Evolutionary conservation across 2,329 filamentous ascomycete species (phyloP).

Genomic region (Sporothrix brunneoviolacea): DNA sequence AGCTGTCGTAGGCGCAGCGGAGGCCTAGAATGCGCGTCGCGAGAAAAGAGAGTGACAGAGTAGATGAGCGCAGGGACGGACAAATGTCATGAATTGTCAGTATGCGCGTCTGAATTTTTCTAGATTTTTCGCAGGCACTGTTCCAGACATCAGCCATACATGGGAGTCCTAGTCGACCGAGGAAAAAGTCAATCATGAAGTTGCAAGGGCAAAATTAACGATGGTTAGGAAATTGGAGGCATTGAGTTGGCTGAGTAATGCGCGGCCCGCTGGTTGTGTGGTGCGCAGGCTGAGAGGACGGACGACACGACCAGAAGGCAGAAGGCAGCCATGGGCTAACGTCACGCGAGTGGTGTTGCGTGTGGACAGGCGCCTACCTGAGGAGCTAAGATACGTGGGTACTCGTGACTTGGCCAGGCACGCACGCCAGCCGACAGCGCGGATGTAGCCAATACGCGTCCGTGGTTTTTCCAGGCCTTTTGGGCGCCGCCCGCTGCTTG

Average conservation of each 20-base stretch:
- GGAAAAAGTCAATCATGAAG: no score
- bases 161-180: no score
- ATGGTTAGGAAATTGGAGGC: no score
- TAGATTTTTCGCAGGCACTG: no score
- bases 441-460: not conserved
- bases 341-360: slow-evolving; percentile 14
- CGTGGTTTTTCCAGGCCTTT: no score
- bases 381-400: not conserved
- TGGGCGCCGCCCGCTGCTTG: no score
- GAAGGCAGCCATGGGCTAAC: slow-evolving; percentile 20
- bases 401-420: not conserved
- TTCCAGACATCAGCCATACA: no score
- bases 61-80: no score
- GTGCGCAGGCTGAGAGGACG: not conserved
- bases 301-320: not conserved
- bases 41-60: no score
- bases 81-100: not conserved
- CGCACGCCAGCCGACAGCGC: no score
- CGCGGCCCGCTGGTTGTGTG: not conserved
- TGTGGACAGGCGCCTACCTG: not conserved
- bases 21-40: not conserved
- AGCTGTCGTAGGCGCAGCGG: not conserved
- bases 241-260: slow-evolving; percentile 7
- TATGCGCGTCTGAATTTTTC: no score
- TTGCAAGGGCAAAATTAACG: no score